phyloP scores from a whole-genome alignment of 2,329 filamentous ascomycete genomes.

The Teratosphaeria epicoccoides region DNA sequence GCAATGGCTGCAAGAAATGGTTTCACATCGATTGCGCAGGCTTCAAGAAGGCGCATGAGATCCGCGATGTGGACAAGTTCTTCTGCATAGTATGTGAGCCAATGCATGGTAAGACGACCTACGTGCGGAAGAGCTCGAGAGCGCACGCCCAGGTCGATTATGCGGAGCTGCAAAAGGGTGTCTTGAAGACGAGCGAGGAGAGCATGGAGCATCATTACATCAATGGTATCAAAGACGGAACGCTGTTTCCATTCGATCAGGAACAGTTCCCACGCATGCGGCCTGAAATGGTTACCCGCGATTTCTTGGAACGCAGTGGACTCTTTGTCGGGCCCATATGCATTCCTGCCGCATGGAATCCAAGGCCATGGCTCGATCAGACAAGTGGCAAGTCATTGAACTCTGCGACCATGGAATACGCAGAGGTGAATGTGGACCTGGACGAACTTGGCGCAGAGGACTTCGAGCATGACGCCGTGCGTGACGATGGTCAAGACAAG shows the following conservation, averaged over 20 bases:
- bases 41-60: constrained; percentile 53
- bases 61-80: constrained; percentile 57
- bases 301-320: constrained; percentile 52
- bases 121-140: constrained; percentile 54
- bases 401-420: neutral
- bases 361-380: constrained; percentile 33
- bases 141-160: constrained; percentile 58
- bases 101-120: constrained; percentile 52
- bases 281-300: constrained; percentile 51
- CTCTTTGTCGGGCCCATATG: constrained; percentile 59
- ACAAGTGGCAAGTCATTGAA: neutral
- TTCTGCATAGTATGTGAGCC: constrained; percentile 52
- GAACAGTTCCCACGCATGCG: constrained; percentile 55
- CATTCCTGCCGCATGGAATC: constrained; percentile 52
- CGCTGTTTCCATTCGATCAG: constrained; percentile 44
- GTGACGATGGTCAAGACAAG: constrained; percentile 53
- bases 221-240: constrained; percentile 54
- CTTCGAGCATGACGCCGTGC: constrained; percentile 39
- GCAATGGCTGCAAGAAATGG: constrained; percentile 59
- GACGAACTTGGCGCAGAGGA: constrained; percentile 25
- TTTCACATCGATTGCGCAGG: constrained; percentile 58
- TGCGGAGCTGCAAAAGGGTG: constrained; percentile 55
- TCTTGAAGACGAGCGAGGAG: constrained; percentile 54
- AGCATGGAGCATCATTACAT: constrained; percentile 58
- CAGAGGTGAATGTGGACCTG: constrained; percentile 20